Conservation (phyloP, 2,329 filamentous ascomycete species). For the Colletotrichum liriopes region DNA sequence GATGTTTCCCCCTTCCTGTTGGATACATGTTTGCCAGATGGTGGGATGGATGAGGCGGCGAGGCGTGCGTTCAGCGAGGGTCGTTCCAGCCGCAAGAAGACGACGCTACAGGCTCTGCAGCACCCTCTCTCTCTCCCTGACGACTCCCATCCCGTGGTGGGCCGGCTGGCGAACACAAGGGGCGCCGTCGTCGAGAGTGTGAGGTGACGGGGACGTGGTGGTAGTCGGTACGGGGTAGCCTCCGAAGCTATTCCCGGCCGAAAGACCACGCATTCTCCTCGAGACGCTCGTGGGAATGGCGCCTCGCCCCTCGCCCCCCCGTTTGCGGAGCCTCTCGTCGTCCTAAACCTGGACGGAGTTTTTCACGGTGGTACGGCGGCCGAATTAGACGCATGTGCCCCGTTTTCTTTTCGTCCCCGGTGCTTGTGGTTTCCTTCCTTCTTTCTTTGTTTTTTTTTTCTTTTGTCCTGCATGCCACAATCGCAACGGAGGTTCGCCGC, state of each 20-base stretch:
- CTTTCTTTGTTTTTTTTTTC: background rate
- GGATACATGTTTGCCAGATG: background rate
- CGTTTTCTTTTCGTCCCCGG: slow-evolving; percentile 1
- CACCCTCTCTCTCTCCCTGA: no score
- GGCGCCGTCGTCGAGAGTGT: background rate
- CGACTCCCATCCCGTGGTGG: background rate
- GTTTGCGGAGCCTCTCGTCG: slow-evolving; percentile 31
- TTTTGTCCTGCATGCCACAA: background rate
- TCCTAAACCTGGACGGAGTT: slow-evolving; percentile 27
- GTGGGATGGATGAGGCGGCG: slow-evolving; percentile 1
- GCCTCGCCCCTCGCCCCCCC: slow-evolving; percentile 1
- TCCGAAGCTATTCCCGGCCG: background rate
- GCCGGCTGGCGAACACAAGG: background rate
- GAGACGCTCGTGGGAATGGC: background rate
- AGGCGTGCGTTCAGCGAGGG: background rate
- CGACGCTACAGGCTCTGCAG: no score
- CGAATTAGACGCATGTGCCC: slow-evolving; percentile 16
- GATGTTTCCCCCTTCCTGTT: background rate
- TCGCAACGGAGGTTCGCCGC: slow-evolving; percentile 2
- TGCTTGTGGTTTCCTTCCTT: background rate
- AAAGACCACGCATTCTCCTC: background rate
- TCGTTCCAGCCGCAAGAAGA: no score
- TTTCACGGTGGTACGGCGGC: slow-evolving; percentile 38
- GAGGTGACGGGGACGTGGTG: background rate
- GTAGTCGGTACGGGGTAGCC: background rate